Evolutionary conservation across 768 basidiomycete genomes (phyloP), one percentile per base, ranked within the genome.

Genomic region (Kockovaella imperatae): DNA sequence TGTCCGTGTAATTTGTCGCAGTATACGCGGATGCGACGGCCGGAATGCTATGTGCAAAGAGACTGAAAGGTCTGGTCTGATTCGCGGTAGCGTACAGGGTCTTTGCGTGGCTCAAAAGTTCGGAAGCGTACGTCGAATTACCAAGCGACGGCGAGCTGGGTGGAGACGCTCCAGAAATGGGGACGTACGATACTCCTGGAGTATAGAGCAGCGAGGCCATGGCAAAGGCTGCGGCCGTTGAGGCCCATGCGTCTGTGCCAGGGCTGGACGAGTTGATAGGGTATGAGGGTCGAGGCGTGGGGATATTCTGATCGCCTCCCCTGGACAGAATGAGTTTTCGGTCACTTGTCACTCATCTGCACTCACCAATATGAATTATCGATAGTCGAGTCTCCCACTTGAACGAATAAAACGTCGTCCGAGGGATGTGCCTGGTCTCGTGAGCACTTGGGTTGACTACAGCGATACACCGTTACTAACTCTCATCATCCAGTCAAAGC

Each of bases 401-500:
- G 83, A 26, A 90, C 84, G 54, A 78, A 85, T 35, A 96, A 76
- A 0, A 82, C 83, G 44, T 78, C 76, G 15, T 80, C 75, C 17
- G 78, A 72, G 1, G 89, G 81, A 68, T 95, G 89, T 6, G 86
- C 88, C 86, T 90, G 59, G 39, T 43, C 36, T 20, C 31, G 13
- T 39, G 20, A 18, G 31, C 21, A 31, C n/a, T 13, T 28, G 41
- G 5, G 1, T 39, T 31, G 15, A 29, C 13, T 42, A 29, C n/a
- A 41, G 17, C 17, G 17, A 41, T 25, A 17, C 7, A 18, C 15
- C 23, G 17, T 42, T n/a, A 43, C 75, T 52, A 48, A 83, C 88
- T 75, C 86, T 87, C 44, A 91, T 87, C 42, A 91, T 73, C 87
- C 88, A 95, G 70, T 88, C 84, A 36, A 88, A 77, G 21, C 88